Percentiles rank a stretch among this genome's conserved stretches.
Conservation (phyloP, 371 early-diverging fungal species). For the Batkoa obscura region DNA sequence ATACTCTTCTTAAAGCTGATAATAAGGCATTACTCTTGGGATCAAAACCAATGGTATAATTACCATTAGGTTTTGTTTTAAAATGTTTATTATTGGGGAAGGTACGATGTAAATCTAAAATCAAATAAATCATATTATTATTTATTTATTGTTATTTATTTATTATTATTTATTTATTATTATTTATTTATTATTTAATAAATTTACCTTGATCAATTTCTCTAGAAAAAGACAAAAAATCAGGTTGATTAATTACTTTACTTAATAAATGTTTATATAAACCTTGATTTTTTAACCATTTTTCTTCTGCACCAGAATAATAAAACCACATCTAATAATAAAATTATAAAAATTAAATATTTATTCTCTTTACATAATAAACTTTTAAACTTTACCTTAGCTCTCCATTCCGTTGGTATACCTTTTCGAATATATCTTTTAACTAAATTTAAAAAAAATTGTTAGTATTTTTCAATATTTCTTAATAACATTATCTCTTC, state of each 20-base stretch:
- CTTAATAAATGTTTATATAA: conserved; percentile 31
- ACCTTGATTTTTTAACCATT: conserved; percentile 31
- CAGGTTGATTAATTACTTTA: conserved; percentile 25
- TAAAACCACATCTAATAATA: conserved; percentile 45
- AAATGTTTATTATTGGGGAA: conserved; percentile 66
- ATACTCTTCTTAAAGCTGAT: conserved; percentile 38
- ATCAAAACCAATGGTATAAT: conserved; percentile 15
- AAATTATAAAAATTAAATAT: neutral
- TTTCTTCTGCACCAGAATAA: conserved; percentile 62
- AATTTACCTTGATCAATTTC: conserved; percentile 45
- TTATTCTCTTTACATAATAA: too few species aligned
- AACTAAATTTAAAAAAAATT: conserved; percentile 16
- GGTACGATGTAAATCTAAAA: conserved; percentile 47
- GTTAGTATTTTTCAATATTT: too few species aligned
- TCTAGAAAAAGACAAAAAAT: conserved; percentile 42
- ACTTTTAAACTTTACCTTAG: neutral
- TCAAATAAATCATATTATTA: neutral
- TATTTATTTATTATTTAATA: neutral
- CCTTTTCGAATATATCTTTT: conserved; percentile 70
- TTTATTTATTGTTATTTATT: too few species aligned
- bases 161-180: too few species aligned
- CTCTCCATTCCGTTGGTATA: conserved; percentile 36
- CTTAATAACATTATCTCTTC: too few species aligned
- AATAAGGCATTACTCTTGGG: conserved; percentile 30
- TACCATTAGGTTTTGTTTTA: conserved; percentile 17